Evolutionary conservation across 305 asterid genomes (phyloP), one percentile per base, ranked within the genome.

Genomic region (Fraxinus ornus): DNA sequence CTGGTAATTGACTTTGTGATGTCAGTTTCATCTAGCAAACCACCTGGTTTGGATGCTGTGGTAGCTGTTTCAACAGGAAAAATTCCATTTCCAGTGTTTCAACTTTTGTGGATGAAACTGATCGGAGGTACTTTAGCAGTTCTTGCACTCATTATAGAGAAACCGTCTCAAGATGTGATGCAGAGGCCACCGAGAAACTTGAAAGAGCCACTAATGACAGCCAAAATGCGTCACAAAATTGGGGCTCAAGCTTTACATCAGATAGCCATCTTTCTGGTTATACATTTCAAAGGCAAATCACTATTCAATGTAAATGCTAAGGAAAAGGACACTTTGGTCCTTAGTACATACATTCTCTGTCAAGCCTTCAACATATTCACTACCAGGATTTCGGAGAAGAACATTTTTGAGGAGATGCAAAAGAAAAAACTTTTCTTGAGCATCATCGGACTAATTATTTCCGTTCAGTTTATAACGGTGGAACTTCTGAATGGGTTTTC

Each of bases 351-450:
- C 52, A 94, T 93, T 10, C 86, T 93, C 35, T 93, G 97, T 55
- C 96, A 93, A 82, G 91, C 92, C n/a, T 91, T 93, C 78, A 93
- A 93, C 8, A 93, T 91, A 79, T 91, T 93, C 83, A 93, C 92
- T 7, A 92, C 93, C 28, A 90, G 90, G 78, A 86, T 92, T 0
- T 94, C 89, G 87, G 86, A 87, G 86, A 92, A 85, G 90, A 93
- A 92, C 32, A 92, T 92, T 4, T 92, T 92, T 17, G 89, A 88
- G 80, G 96, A 94, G 21, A 75, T 93, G 41, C 84, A 81, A 30
- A 86, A 44, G 89, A 91, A 89, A 80, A 90, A 87, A 86, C 24
- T 90, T 81, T 93, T 92, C 39, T 0, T 92, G 57, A 93, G 91
- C 77, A 92, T 93, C 28, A 81, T 90, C 1, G 93, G 86, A 41